Conservation (phyloP, 768 basidiomycete species). For the Mrakia gelida region DNA sequence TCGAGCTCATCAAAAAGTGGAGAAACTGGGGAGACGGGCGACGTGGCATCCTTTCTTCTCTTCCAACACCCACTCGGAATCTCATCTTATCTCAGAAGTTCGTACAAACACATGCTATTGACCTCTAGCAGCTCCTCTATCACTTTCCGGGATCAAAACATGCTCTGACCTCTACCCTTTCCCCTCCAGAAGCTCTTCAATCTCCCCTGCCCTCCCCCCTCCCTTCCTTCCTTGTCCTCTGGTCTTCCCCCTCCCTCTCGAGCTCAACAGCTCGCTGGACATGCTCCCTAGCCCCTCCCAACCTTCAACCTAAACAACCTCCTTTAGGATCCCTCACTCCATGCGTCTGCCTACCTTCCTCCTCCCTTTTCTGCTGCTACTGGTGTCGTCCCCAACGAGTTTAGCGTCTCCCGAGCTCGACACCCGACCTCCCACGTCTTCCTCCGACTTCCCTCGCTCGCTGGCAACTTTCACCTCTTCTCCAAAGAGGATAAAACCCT, state of each 20-base stretch:
- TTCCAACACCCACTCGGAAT: too few species aligned
- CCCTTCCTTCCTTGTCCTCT: too few species aligned
- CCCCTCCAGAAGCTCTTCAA: too few species aligned
- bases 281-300: background rate
- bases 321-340: background rate
- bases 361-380: background rate
- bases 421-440: constrained; percentile 7
- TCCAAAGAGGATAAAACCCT: background rate
- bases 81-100: too few species aligned
- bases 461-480: background rate
- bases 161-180: too few species aligned
- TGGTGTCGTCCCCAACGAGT: background rate
- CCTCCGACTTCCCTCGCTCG: background rate
- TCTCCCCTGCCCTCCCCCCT: too few species aligned
- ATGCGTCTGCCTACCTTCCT: constrained; percentile 1
- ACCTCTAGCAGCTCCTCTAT: too few species aligned
- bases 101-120: too few species aligned
- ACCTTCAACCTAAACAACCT: background rate
- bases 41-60: too few species aligned
- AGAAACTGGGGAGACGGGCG: too few species aligned
- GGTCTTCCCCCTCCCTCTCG: background rate
- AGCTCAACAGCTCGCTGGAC: constrained; percentile 14
- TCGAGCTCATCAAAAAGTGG: too few species aligned
- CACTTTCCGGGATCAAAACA: too few species aligned
- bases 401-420: constrained; percentile 18